phyloP scores from a whole-genome alignment of 768 basidiomycete genomes.

The Termitomyces heimii region DNA sequence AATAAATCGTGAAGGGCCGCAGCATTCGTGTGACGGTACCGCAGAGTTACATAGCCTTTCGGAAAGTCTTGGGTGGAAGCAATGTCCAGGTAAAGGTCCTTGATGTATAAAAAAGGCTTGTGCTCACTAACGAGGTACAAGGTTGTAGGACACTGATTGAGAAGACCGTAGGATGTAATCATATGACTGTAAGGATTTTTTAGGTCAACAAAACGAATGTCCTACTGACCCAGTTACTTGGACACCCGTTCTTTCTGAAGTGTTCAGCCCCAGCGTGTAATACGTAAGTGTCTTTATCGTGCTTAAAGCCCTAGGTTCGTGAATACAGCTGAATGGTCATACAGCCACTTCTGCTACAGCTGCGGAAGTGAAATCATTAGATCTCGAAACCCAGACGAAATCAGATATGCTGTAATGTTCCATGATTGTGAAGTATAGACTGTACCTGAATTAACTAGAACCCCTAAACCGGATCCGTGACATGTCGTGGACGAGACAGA shows the following conservation, averaged over 20 bases:
- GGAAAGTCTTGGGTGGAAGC: constrained; percentile 51
- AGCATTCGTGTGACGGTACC: constrained; percentile 52
- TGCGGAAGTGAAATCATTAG: constrained; percentile 44
- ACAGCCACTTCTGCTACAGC: constrained; percentile 46
- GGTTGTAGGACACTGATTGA: constrained; percentile 44
- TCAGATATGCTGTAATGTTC: background rate
- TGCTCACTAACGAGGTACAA: constrained; percentile 13
- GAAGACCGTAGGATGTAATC: constrained; percentile 49
- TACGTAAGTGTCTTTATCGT: constrained; percentile 21
- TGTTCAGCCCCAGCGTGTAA: constrained; percentile 61
- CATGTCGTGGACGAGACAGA: background rate
- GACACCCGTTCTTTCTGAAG: background rate
- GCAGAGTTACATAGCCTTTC: constrained; percentile 49
- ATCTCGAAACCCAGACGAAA: background rate
- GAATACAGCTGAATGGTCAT: background rate
- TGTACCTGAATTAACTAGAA: background rate
- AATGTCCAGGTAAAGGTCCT: constrained; percentile 42
- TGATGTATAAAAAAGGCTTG: background rate
- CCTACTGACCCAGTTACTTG: background rate
- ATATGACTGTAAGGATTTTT: constrained; percentile 43
- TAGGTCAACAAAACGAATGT: too few species aligned
- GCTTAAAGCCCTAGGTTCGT: background rate
- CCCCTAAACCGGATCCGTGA: too few species aligned
- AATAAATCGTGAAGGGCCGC: constrained; percentile 20
- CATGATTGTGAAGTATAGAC: background rate